A percentile compares a stretch with the other conserved stretches of the same genome.
Evolutionary conservation across 306 rosid species (phyloP).

Genomic region (peach (Prunus persica)): Prunus_persica_NCBIv2 NC_034013.1:4030501-4031000

Average conservation of each 20-base stretch:
- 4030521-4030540: slow-evolving; percentile 60
- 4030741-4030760: slow-evolving; percentile 68
- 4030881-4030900: slow-evolving; percentile 76
- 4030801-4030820: slow-evolving; percentile 54
- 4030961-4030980: slow-evolving; percentile 91
- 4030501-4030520: slow-evolving; percentile 20
- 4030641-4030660: slow-evolving; percentile 74
- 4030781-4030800: slow-evolving; percentile 88
- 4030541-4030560: slow-evolving; percentile 60
- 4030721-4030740: slow-evolving; percentile 43
- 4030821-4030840: slow-evolving; percentile 46
- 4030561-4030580: slow-evolving; percentile 51
- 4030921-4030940: slow-evolving; percentile 87
- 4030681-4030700: slow-evolving; percentile 44
- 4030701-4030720: slow-evolving; percentile 45
- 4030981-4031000: slow-evolving; percentile 93
- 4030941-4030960: slow-evolving; percentile 93
- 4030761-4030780: slow-evolving; percentile 81
- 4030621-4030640: slow-evolving; percentile 90
- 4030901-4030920: slow-evolving; percentile 67
- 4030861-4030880: slow-evolving; percentile 89
- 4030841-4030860: slow-evolving; percentile 51
- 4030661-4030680: slow-evolving; percentile 35
- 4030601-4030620: slow-evolving; percentile 40
- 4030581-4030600: slow-evolving; percentile 40